phyloP scores from a whole-genome alignment of 805 yeast genomes.

The Dipodascus geniculatus region DNA sequence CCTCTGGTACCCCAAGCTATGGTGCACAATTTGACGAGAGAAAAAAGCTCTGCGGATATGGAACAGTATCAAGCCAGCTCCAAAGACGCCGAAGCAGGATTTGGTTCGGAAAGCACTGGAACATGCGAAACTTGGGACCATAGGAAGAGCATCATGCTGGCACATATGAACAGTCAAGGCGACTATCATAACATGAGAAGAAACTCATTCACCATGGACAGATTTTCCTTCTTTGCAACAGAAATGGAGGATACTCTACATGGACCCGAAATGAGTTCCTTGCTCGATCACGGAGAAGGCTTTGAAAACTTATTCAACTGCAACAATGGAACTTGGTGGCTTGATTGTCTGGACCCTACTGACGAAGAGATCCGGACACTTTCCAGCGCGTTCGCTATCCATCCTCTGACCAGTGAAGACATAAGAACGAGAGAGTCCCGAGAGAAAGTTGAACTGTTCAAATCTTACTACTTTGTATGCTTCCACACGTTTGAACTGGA shows the following conservation, averaged over 20 bases:
- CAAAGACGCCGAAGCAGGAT: neutral
- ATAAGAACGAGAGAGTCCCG: slow-evolving; percentile 93
- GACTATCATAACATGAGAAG: neutral
- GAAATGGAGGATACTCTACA: slow-evolving; percentile 81
- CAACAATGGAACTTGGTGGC: slow-evolving; percentile 85
- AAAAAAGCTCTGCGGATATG: slow-evolving; percentile 1
- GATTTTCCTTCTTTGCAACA: slow-evolving; percentile 75
- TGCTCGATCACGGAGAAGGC: slow-evolving; percentile 46
- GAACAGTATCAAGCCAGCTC: slow-evolving; percentile 4
- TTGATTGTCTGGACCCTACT: slow-evolving; percentile 88
- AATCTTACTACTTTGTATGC: slow-evolving; percentile 84
- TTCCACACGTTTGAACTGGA: slow-evolving; percentile 94
- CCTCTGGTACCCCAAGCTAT: slow-evolving; percentile 12
- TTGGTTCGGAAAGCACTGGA: slow-evolving; percentile 5
- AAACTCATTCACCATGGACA: slow-evolving; percentile 40
- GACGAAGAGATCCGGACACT: slow-evolving; percentile 88
- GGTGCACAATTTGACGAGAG: neutral
- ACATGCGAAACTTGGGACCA: slow-evolving; percentile 9
- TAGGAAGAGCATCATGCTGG: slow-evolving; percentile 7
- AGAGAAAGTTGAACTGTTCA: slow-evolving; percentile 90
- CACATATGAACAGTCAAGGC: slow-evolving; percentile 3
- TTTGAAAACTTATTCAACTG: slow-evolving; percentile 59
- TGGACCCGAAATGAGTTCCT: slow-evolving; percentile 73
- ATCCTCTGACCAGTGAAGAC: slow-evolving; percentile 96
- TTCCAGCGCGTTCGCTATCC: slow-evolving; percentile 91